These are phyloP conservation scores for Rhizoclosmatium globosum DNA, from an alignment of 192 early-diverging fungal genomes.

Conservation along the genomic window DNA sequence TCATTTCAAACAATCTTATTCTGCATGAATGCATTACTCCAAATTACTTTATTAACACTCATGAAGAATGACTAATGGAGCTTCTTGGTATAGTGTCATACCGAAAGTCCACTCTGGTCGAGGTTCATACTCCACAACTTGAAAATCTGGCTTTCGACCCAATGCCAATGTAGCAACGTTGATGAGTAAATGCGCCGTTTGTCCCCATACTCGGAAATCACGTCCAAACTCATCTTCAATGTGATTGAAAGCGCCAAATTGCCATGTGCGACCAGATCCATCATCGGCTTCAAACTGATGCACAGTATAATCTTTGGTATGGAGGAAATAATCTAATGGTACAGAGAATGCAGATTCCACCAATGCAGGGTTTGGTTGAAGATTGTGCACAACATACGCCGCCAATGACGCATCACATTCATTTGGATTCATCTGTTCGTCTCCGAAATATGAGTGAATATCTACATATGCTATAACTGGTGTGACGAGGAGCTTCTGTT, in stretches of 20 bases:
- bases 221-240: conserved; percentile 7
- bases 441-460: not conserved
- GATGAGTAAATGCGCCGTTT: conserved; percentile 22
- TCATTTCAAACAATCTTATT: not conserved
- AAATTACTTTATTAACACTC: too few relatives aligned
- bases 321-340: conserved; percentile 39
- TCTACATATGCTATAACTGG: conserved; percentile 38
- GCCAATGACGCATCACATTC: not conserved
- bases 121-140: too few relatives aligned
- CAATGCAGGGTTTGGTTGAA: conserved; percentile 33
- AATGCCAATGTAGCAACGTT: conserved; percentile 21
- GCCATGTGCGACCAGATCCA: not conserved
- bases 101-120: too few relatives aligned
- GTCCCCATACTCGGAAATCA: conserved; percentile 8
- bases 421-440: not conserved
- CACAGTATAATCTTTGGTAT: conserved; percentile 14
- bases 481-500: conserved; percentile 41
- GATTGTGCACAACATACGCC: not conserved
- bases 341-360: conserved; percentile 42
- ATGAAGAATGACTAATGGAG: too few relatives aligned
- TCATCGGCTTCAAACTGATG: not conserved
- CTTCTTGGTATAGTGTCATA: too few relatives aligned
- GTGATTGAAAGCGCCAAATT: not conserved
- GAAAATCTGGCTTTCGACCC: conserved; percentile 2
- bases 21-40: too few relatives aligned